phyloP scores from a whole-genome alignment of 1,139 yeast species.

The Kurtzmaniella quercitrusa region DNA sequence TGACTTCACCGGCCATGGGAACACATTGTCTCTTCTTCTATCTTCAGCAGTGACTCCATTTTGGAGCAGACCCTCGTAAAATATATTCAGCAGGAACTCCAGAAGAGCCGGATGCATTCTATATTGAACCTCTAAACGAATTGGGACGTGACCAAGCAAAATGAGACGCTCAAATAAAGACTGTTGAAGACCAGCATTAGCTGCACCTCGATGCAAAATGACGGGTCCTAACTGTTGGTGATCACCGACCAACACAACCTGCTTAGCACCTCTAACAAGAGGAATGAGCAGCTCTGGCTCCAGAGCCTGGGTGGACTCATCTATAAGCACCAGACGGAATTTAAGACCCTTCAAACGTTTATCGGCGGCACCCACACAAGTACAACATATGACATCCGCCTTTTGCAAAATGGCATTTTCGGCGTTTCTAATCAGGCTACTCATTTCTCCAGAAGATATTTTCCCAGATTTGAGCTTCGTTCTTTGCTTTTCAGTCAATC shows the following conservation, averaged over 20 bases:
- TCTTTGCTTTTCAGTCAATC: conserved; percentile 11
- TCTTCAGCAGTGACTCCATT: conserved; percentile 83
- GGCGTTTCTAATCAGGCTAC: too few species aligned
- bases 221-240: conserved; percentile 96
- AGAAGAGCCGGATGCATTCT: conserved; percentile 91
- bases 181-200: conserved; percentile 80
- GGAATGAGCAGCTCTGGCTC: conserved; percentile 93
- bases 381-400: conserved; percentile 85
- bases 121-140: conserved; percentile 85
- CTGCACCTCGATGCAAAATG: conserved; percentile 73
- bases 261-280: conserved; percentile 83
- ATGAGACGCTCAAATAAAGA: conserved; percentile 84
- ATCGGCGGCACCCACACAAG: conserved; percentile 94
- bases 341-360: conserved; percentile 47
- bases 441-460: not conserved
- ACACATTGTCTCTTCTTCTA: conserved; percentile 53
- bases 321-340: conserved; percentile 79
- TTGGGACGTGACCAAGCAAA: conserved; percentile 80
- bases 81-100: conserved; percentile 88
- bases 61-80: conserved; percentile 88
- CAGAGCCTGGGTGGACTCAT: conserved; percentile 91
- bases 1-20: conserved; percentile 87
- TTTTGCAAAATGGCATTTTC: conserved; percentile 25
- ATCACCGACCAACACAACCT: conserved; percentile 87
- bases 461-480: not conserved